Base-by-base conservation (phyloP, 169 alveolate genomes). In the Plasmodium sp. region DNA sequence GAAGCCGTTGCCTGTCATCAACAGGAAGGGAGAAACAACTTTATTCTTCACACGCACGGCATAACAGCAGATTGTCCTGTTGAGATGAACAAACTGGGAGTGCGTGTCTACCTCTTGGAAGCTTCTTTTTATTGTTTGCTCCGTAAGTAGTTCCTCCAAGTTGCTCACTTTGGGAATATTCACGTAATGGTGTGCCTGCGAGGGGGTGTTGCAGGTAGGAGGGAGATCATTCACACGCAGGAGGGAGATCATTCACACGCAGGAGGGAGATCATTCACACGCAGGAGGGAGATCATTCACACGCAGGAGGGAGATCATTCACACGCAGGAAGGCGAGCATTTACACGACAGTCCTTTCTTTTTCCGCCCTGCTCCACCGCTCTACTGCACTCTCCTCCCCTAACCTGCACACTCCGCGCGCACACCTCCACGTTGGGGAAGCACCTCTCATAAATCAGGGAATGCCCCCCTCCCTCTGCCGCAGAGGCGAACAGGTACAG, bases 341-440 rank as follows among this genome's bases (percentile, higher is more conserved):
- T 22, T 0, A 22, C 27, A 22, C 27, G 27, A n/a, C 56, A 48
- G 58, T 48, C n/a, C 58, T 48, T 48, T 48, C n/a, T 12, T 48
- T 39, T 39, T 39, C 5, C 27, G 27, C 27, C 27, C 27, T 22
- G 27, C 5, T 39, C 45, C 45, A 39, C 9, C 45, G 45, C 5
- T 39, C 7, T 56, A 10, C 27, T 16, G 27, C n/a, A 56, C 14
- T 16, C 72, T 14, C 14, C 31, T 81, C 12, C 45, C 16, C 48
- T 54, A 75, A 74, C 86, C 43, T 85, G 93, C 27, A 43, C 18
- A 85, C 79, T 33, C 36, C 39, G 75, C 56, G 85, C 85, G 41
- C 73, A 85, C 41, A 75, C 51, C 39, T 84, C 93, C 67, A 85
- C 33, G 41, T 75, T 85, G 67, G 62, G 22, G 43, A 85, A 85